Evolutionary conservation across 1,139 yeast species (phyloP).

Genomic region (Kodamaea plutei): DNA sequence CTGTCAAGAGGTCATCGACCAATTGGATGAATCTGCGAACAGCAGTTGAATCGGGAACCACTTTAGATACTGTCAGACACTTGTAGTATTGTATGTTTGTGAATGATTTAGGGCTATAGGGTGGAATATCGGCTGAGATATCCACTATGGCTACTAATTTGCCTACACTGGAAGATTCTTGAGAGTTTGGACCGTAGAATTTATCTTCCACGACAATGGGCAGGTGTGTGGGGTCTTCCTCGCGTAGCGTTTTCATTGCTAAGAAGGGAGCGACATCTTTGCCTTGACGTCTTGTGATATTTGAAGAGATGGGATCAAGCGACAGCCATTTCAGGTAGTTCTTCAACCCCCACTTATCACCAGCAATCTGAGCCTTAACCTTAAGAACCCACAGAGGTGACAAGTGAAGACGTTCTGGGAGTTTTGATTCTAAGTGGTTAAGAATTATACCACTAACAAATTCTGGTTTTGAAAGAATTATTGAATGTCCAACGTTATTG

Average conservation of each 20-base stretch:
- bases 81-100: slow-evolving; percentile 54
- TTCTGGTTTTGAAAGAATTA: slow-evolving; percentile 63
- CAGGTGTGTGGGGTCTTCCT: slow-evolving; percentile 58
- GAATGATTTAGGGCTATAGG: slow-evolving; percentile 63
- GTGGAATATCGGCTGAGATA: slow-evolving; percentile 73
- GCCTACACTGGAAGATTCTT: slow-evolving; percentile 11
- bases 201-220: slow-evolving; percentile 49
- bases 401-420: slow-evolving; percentile 46
- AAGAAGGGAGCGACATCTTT: slow-evolving; percentile 46
- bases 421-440: slow-evolving; percentile 51
- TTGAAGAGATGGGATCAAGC: slow-evolving; percentile 47
- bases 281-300: slow-evolving; percentile 32
- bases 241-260: slow-evolving; percentile 75
- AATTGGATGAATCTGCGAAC: slow-evolving; percentile 54
- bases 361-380: slow-evolving; percentile 56
- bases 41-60: slow-evolving; percentile 64
- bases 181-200: slow-evolving; percentile 35
- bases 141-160: slow-evolving; percentile 58
- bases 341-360: slow-evolving; percentile 76
- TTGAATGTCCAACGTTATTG: slow-evolving; percentile 61
- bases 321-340: slow-evolving; percentile 70
- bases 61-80: slow-evolving; percentile 75
- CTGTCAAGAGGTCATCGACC: slow-evolving; percentile 45
- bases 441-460: slow-evolving; percentile 59
- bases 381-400: slow-evolving; percentile 64